Conservation (phyloP, 225 moss, liverwort and hornwort species). For the Rhytidiadelphus loreus region DNA sequence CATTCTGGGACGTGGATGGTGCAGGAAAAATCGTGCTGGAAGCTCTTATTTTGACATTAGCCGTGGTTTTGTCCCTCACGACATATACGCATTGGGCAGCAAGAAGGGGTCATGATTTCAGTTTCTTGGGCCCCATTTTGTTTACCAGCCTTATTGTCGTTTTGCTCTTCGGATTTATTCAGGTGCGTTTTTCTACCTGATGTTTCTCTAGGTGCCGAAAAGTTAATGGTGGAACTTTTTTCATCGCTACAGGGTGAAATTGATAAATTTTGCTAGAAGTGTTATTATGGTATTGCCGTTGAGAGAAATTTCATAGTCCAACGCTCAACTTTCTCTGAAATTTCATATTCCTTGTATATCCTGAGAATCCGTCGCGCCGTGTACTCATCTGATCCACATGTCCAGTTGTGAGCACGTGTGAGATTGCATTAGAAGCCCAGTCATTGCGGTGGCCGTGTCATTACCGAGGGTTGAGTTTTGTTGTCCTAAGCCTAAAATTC, state of each 20-base stretch:
- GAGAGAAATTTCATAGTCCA: background rate
- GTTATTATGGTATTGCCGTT: background rate
- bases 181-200: conserved; percentile 28
- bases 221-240: background rate
- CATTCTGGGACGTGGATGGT: background rate
- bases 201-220: background rate
- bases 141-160: conserved; percentile 61
- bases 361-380: background rate
- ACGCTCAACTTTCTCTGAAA: background rate
- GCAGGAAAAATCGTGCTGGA: conserved; percentile 69
- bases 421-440: background rate
- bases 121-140: conserved; percentile 74
- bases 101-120: conserved; percentile 71
- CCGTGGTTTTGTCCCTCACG: conserved; percentile 71
- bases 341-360: background rate
- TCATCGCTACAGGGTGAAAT: background rate
- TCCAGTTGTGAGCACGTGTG: background rate
- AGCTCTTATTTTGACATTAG: conserved; percentile 66
- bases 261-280: background rate
- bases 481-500: background rate
- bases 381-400: background rate
- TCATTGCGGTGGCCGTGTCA: background rate
- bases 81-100: conserved; percentile 85
- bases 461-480: background rate
- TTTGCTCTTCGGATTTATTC: conserved; percentile 65